phyloP scores from a whole-genome alignment of 805 yeast species.

The Phaffomyces antillensis region DNA sequence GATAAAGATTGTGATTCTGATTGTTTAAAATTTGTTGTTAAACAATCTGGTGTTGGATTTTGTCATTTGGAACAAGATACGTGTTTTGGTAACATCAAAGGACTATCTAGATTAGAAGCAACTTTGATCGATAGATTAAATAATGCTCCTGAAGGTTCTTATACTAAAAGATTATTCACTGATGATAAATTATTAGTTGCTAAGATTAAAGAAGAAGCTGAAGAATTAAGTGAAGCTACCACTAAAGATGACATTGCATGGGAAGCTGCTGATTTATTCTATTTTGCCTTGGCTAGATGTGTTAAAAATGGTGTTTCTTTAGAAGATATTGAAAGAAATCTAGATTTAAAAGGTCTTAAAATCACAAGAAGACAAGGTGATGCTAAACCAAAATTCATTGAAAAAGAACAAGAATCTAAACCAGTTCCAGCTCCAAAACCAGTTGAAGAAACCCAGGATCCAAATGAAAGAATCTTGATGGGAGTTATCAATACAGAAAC shows the following conservation, averaged over 20 bases:
- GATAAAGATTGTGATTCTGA: slow-evolving; percentile 90
- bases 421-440: slow-evolving; percentile 15
- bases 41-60: slow-evolving; percentile 82
- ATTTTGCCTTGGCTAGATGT: slow-evolving; percentile 68
- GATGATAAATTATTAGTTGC: slow-evolving; percentile 75
- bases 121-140: slow-evolving; percentile 55
- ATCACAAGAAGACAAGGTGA: slow-evolving; percentile 93
- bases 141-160: slow-evolving; percentile 88
- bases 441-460: slow-evolving; percentile 20
- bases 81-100: slow-evolving; percentile 71
- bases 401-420: slow-evolving; percentile 19
- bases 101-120: slow-evolving; percentile 61
- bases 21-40: slow-evolving; percentile 79
- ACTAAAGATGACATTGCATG: slow-evolving; percentile 69
- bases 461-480: slow-evolving; percentile 21
- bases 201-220: slow-evolving; percentile 92
- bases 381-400: slow-evolving; percentile 76
- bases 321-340: slow-evolving; percentile 74
- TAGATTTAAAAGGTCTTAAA: slow-evolving; percentile 76
- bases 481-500: slow-evolving; percentile 43
- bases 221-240: slow-evolving; percentile 84
- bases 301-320: slow-evolving; percentile 72
- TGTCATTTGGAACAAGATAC: slow-evolving; percentile 81
- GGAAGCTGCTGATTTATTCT: slow-evolving; percentile 94
- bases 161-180: slow-evolving; percentile 79